A percentile compares a stretch with the other conserved stretches of the same genome.
Conservation (phyloP, 495 filamentous ascomycete species). For the Chlorociboria aeruginascens region DNA sequence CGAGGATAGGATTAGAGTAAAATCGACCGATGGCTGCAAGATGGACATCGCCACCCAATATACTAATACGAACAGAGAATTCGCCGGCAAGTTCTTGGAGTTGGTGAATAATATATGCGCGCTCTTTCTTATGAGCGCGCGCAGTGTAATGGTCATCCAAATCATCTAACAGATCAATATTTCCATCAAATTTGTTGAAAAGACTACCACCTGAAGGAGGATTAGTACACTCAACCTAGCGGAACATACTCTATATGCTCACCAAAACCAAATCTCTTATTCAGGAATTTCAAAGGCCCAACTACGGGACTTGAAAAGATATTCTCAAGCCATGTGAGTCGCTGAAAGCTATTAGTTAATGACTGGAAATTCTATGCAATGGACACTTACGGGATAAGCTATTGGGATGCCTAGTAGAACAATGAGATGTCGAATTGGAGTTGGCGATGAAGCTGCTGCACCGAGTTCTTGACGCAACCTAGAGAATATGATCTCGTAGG, state of each 20-base stretch:
- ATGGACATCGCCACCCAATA: constrained; percentile 74
- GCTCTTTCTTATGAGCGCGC: constrained; percentile 80
- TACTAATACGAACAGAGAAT: constrained; percentile 68
- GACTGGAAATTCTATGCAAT: neutral
- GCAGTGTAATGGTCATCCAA: constrained; percentile 94
- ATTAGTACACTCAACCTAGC: neutral
- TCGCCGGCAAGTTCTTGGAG: constrained; percentile 61
- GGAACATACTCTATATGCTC: constrained; percentile 1
- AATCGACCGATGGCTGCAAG: constrained; percentile 64
- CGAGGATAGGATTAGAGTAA: constrained; percentile 53
- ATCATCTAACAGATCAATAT: constrained; percentile 83
- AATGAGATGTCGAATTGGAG: constrained; percentile 67
- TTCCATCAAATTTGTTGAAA: constrained; percentile 90
- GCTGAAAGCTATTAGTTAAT: constrained; percentile 23
- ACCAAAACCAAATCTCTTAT: constrained; percentile 76
- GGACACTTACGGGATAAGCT: constrained; percentile 58
- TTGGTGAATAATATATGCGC: constrained; percentile 57
- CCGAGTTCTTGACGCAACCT: constrained; percentile 54
- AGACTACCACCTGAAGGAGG: constrained; percentile 48
- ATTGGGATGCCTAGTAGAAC: constrained; percentile 87
- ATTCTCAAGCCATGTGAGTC: constrained; percentile 85
- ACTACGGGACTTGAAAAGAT: constrained; percentile 75
- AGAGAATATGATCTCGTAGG: constrained; percentile 71
- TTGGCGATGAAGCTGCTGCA: constrained; percentile 33
- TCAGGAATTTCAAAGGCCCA: constrained; percentile 74